phyloP scores from a whole-genome alignment of 2,329 filamentous ascomycete species.

The Pezicula carpinea region DNA sequence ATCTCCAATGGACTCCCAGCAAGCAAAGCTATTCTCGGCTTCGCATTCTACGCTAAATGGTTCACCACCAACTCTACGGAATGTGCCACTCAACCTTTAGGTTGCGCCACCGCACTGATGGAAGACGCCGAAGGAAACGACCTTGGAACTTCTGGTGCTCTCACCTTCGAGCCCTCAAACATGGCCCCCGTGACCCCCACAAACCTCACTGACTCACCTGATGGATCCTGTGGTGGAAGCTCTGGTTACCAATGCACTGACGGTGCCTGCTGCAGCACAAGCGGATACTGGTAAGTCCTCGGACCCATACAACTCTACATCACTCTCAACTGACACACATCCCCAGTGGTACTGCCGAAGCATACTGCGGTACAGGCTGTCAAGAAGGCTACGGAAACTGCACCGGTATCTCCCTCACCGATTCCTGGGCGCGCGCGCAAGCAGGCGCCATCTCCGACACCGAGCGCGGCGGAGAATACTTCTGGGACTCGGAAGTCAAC shows the following conservation, averaged over 20 bases:
- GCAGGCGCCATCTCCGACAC: background rate
- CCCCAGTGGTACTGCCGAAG: background rate
- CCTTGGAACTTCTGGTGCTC: background rate
- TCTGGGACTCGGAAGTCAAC: constrained; percentile 51
- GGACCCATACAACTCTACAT: background rate
- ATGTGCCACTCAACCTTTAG: background rate
- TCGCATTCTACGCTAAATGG: constrained; percentile 62
- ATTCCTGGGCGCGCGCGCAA: background rate
- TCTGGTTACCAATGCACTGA: background rate
- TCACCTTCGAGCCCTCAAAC: constrained; percentile 33
- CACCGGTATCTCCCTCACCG: background rate
- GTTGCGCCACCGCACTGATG: background rate
- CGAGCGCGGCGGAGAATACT: constrained; percentile 56
- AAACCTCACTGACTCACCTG: background rate
- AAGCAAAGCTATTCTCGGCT: constrained; percentile 52
- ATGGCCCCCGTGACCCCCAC: background rate
- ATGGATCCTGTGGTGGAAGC: background rate
- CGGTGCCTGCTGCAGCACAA: background rate
- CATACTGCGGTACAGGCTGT: background rate
- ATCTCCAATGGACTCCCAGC: constrained; percentile 45
- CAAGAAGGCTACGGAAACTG: background rate
- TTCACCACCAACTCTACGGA: background rate
- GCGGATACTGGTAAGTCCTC: background rate
- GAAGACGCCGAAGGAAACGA: constrained; percentile 2
- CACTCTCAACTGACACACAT: background rate